Conservation (phyloP, 805 yeast genomes). For the Isabelozyma heimii region DNA sequence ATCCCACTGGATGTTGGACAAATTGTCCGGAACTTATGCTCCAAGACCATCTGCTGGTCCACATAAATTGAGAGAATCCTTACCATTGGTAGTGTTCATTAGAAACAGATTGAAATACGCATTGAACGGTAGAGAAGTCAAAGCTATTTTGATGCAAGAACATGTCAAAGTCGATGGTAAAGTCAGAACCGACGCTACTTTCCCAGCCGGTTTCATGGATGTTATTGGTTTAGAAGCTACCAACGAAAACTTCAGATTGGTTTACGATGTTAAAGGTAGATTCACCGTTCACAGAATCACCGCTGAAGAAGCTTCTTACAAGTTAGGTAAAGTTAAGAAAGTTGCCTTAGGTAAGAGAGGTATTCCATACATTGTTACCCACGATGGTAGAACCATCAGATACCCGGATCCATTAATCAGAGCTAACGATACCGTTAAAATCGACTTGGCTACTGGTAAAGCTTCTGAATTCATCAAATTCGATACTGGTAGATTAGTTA, state of each 20-base stretch:
- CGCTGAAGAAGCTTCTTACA: conserved; percentile 97
- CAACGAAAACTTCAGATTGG: conserved; percentile 98
- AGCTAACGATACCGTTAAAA: conserved; percentile 97
- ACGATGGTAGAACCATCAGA: conserved; percentile 99
- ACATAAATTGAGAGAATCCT: conserved; percentile 97
- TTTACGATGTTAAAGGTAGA: conserved; percentile 98
- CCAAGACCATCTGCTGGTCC: conserved; percentile 99
- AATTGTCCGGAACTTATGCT: conserved; percentile 98
- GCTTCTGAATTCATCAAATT: conserved; percentile 47
- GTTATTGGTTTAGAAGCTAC: conserved; percentile 96
- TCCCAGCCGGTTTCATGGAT: conserved; percentile 99
- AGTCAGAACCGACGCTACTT: conserved; percentile 98
- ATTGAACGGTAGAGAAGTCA: conserved; percentile 97
- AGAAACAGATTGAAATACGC: conserved; percentile 99
- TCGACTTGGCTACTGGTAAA: conserved; percentile 95
- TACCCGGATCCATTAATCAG: conserved; percentile 98
- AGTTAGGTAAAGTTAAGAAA: conserved; percentile 96
- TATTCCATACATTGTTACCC: conserved; percentile 97
- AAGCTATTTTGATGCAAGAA: conserved; percentile 97
- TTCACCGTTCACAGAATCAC: conserved; percentile 99
- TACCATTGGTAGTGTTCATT: conserved; percentile 93
- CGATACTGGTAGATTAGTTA: conserved; percentile 60
- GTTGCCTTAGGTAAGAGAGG: conserved; percentile 98
- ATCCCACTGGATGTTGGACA: conserved; percentile 99
- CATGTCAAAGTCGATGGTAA: conserved; percentile 98